Evolutionary conservation across 208 protist genomes (phyloP).

Genomic region (Trypanosoma conorhini): DNA sequence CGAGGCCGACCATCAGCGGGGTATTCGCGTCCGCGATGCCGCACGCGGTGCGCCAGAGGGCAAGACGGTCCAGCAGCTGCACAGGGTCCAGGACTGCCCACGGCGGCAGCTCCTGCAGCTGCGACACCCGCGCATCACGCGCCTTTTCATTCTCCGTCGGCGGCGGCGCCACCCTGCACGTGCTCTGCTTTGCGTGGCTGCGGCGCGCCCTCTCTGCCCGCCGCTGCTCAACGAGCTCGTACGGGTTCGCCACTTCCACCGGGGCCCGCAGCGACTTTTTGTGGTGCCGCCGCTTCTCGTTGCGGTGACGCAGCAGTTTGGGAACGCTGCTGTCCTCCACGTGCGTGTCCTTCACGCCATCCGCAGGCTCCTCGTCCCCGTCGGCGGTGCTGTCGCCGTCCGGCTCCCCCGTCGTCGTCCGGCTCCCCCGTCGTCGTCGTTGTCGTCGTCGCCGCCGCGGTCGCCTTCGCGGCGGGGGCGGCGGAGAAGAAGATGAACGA

Average conservation of each 20-base stretch:
- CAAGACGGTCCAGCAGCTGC: constrained; percentile 81
- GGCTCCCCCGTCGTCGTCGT: constrained; percentile 4
- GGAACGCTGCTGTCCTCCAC: constrained; percentile 38
- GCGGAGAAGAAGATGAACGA: constrained; percentile 94
- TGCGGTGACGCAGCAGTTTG: constrained; percentile 39
- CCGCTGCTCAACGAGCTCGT: constrained; percentile 66
- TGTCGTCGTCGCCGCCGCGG: neutral
- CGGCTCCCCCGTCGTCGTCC: neutral
- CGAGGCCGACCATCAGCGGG: constrained; percentile 92
- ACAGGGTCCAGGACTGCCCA: constrained; percentile 67
- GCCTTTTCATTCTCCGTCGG: constrained; percentile 68
- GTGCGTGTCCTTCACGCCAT: constrained; percentile 25
- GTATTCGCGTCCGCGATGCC: constrained; percentile 41
- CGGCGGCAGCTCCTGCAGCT: constrained; percentile 32
- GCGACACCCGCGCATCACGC: constrained; percentile 48
- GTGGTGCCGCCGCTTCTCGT: constrained; percentile 73
- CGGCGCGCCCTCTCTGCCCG: constrained; percentile 37
- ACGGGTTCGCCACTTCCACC: constrained; percentile 72
- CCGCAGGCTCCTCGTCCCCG: constrained; percentile 34
- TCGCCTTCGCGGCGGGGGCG: constrained; percentile 20
- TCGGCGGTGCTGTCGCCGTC: neutral
- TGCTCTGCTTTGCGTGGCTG: constrained; percentile 42
- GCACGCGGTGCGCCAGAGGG: constrained; percentile 44
- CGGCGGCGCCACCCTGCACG: constrained; percentile 21
- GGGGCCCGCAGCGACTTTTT: constrained; percentile 78